Evolutionary conservation across 2,329 filamentous ascomycete genomes (phyloP).

Genomic region (Colletotrichum ledebouriae): DNA sequence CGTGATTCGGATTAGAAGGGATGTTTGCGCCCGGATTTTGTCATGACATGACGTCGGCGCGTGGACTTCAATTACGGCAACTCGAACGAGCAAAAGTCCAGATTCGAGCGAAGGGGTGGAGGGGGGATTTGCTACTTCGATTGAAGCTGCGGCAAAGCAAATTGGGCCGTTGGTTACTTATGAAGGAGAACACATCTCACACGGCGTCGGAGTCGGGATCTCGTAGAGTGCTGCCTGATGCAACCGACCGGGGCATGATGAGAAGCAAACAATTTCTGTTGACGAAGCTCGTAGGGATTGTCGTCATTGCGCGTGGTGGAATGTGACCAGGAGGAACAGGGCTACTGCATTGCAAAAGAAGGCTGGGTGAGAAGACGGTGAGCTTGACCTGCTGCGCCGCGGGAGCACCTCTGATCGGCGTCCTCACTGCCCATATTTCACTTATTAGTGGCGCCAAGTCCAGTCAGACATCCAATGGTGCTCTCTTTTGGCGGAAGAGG

Average conservation of each 20-base stretch:
- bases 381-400: background rate
- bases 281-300: background rate
- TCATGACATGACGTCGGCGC: background rate
- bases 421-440: background rate
- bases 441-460: background rate
- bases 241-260: background rate
- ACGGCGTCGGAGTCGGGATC: background rate
- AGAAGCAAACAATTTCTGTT: background rate
- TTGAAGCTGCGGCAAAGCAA: background rate
- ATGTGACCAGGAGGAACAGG: background rate
- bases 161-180: background rate
- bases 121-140: background rate
- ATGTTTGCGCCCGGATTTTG: too few relatives aligned
- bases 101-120: too few relatives aligned
- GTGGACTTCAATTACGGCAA: too few relatives aligned
- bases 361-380: too few relatives aligned
- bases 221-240: slow-evolving; percentile 16
- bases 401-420: slow-evolving; percentile 1
- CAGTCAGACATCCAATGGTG: background rate
- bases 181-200: background rate
- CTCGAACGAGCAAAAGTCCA: too few relatives aligned
- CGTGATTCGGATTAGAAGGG: too few relatives aligned
- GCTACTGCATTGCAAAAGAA: background rate
- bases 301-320: background rate
- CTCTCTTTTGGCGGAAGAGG: background rate